Conservation (phyloP, 148 eudicot genomes). For the Persicaria tinctoria region DNA sequence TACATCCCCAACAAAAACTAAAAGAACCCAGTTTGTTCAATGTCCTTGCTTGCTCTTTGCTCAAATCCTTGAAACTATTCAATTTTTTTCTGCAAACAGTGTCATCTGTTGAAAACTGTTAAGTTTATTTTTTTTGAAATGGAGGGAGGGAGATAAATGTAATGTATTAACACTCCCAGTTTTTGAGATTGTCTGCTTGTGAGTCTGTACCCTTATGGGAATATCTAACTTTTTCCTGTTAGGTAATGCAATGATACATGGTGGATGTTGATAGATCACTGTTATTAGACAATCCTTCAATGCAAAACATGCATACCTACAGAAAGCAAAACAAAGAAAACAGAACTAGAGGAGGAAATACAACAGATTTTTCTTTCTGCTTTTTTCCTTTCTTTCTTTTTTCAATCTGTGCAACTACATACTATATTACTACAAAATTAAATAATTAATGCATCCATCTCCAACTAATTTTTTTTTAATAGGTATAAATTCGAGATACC, state of each 20-base stretch:
- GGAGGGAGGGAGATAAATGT: constrained; percentile 24
- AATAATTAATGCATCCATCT: no score
- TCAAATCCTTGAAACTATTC: not conserved
- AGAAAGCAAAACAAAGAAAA: constrained; percentile 10
- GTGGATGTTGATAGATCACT: constrained; percentile 17
- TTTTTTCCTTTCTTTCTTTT: no score
- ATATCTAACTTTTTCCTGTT: constrained; percentile 23
- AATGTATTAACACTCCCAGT: constrained; percentile 50
- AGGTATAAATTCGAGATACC: no score
- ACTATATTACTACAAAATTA: no score
- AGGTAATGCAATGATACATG: constrained; percentile 13
- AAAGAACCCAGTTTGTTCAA: not conserved
- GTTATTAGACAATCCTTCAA: constrained; percentile 14
- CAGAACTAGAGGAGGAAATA: constrained; percentile 10
- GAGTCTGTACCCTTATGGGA: constrained; percentile 25
- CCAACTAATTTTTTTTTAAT: no score
- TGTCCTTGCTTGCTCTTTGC: not conserved
- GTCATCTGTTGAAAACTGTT: not conserved
- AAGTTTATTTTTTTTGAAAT: not conserved
- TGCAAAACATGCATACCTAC: constrained; percentile 18
- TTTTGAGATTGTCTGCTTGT: constrained; percentile 48
- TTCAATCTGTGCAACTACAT: no score
- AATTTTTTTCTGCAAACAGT: not conserved
- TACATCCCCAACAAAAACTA: no score
- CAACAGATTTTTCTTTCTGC: not conserved